Percentiles rank a stretch among this genome's conserved stretches.
Conservation (phyloP, 768 basidiomycete species). For the Lentinus tigrinus region DNA sequence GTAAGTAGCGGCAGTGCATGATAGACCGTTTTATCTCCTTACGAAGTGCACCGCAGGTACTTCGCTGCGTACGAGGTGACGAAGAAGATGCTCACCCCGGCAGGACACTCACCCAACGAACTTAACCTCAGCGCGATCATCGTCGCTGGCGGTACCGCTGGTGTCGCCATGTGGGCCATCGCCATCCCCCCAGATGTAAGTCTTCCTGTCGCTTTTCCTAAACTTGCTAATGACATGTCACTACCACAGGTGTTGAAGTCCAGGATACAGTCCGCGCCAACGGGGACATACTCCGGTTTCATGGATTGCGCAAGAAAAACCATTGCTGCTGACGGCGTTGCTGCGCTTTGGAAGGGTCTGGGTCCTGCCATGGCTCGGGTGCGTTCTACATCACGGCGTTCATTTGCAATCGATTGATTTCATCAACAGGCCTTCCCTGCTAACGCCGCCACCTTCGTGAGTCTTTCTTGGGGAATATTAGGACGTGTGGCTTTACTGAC, state of each 20-base stretch:
- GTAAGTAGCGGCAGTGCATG: conserved; percentile 45
- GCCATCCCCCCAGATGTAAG: conserved; percentile 96
- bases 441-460: conserved; percentile 90
- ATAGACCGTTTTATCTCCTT: conserved; percentile 5
- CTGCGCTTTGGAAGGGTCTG: conserved; percentile 94
- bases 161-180: conserved; percentile 97
- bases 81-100: conserved; percentile 83
- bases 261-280: conserved; percentile 92
- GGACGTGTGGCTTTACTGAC: neutral
- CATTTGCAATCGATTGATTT: neutral
- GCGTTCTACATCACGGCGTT: conserved; percentile 28
- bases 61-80: conserved; percentile 96
- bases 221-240: too few species aligned
- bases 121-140: conserved; percentile 86
- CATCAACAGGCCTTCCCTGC: conserved; percentile 86
- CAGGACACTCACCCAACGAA: conserved; percentile 73
- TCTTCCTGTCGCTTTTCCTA: conserved; percentile 19
- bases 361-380: conserved; percentile 95
- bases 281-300: conserved; percentile 94
- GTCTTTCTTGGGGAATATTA: conserved; percentile 30
- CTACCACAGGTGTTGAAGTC: conserved; percentile 84
- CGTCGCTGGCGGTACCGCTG: conserved; percentile 89
- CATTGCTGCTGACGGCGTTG: conserved; percentile 82
- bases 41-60: conserved; percentile 55
- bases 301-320: conserved; percentile 92